Evolutionary conservation across 495 filamentous ascomycete genomes (phyloP), one percentile per base, ranked within the genome.

Genomic region (Hapsidospora chrysogenum): DNA sequence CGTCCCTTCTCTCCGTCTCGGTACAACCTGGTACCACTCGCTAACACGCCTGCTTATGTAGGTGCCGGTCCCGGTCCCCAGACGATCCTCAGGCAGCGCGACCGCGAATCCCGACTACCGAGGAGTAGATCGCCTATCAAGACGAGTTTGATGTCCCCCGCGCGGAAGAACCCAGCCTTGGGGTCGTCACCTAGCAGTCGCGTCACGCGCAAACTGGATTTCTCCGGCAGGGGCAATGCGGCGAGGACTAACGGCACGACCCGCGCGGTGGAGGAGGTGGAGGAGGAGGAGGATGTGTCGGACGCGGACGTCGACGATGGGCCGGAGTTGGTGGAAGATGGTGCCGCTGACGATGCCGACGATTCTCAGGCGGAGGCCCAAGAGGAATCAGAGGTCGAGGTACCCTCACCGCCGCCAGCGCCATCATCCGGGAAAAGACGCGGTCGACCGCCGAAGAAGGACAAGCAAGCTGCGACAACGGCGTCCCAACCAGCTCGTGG

Each of bases 121-220:
- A 6, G 11, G 11, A 11, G 23, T 26, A 6, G 63, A 28, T 72
- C 66, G 2, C 72, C 72, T 2, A 58, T 63, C 17, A 76, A 71
- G 50, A 66, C 69, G 4, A 44, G 56, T 11, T 51, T 74, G n/a
- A 63, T 62, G 22, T 70, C 70, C 1, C 68, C 72, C 13, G 66
- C 68, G 29, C 32, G 31, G 17, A 11, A 9, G 31, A 33, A 18
- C 6, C 31, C 31, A 4, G 3, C 3, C 31, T n/a, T n/a, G n/a
- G n/a, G n/a, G n/a, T n/a, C n/a, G n/a, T n/a, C n/a, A n/a, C n/a
- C n/a, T n/a, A n/a, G n/a, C n/a, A n/a, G n/a, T n/a, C n/a, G n/a
- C n/a, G 33, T 36, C 9, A 36, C 11, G 9, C 37, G 37, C 7
- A 31, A 16, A n/a, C 37, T 39, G 3, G 11, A 39, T 13, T 39